Conservation (phyloP, 306 rosid genomes). For the Vigna mungo region DNA sequence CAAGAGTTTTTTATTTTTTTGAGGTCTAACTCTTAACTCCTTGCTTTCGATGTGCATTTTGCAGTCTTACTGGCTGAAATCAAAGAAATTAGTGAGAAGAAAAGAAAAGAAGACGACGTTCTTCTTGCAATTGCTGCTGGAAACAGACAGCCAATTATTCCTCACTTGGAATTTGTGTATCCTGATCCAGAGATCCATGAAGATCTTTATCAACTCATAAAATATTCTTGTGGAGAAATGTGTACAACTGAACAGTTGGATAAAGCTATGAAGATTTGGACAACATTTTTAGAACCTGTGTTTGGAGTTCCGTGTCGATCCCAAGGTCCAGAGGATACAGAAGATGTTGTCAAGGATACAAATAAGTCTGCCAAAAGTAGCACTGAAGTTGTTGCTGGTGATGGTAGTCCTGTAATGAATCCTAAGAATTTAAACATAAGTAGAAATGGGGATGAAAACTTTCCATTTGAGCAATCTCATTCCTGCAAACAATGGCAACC, state of each 20-base stretch:
- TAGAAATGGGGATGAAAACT: slow-evolving; percentile 68
- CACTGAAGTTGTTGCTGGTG: slow-evolving; percentile 60
- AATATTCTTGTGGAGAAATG: slow-evolving; percentile 96
- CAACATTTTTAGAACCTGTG: slow-evolving; percentile 86
- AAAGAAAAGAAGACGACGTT: slow-evolving; percentile 89
- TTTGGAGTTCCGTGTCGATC: slow-evolving; percentile 86
- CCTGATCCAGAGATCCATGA: slow-evolving; percentile 88
- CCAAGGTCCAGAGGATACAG: slow-evolving; percentile 85
- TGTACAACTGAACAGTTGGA: slow-evolving; percentile 90
- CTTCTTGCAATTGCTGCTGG: slow-evolving; percentile 95
- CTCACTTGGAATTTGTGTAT: slow-evolving; percentile 87
- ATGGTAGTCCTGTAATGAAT: slow-evolving; percentile 66
- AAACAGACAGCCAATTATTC: slow-evolving; percentile 83
- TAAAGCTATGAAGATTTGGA: slow-evolving; percentile 96
- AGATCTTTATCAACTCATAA: slow-evolving; percentile 89
- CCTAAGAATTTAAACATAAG: slow-evolving; percentile 59
- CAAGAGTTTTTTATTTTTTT: neutral
- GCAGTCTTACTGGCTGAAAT: slow-evolving; percentile 93
- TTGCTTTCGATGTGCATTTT: slow-evolving; percentile 44
- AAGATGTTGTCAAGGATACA: slow-evolving; percentile 76
- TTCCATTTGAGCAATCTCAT: slow-evolving; percentile 73
- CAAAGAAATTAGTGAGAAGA: slow-evolving; percentile 94
- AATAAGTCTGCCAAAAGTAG: slow-evolving; percentile 58
- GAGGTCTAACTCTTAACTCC: neutral
- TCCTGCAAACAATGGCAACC: slow-evolving; percentile 74